Base-by-base conservation (phyloP, 352 stramenopile species). In the Blastocystis sp. region DNA sequence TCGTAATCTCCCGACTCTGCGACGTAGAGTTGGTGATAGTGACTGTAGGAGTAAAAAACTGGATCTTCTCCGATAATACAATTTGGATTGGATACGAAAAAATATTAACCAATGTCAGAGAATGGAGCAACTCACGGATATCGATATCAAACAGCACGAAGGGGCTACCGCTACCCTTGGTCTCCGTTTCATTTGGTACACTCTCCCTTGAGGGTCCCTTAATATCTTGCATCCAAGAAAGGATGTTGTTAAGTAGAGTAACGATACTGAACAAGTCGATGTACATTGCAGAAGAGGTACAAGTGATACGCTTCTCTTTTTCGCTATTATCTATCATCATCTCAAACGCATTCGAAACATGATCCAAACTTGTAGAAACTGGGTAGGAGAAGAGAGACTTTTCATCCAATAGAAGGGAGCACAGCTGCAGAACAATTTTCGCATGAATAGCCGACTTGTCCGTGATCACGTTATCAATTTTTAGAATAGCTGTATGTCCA, bases 131-230 rank as follows among this genome's bases (percentile, higher is more conserved):
- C 15, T 47, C 66, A 39, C 39, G 29, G 7, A 77, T 39, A 34
- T 77, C 50, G 66, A 77, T 53, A 55, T 77, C 29, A n/a, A 77
- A 77, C 29, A 55, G 34, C 3, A 77, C 18, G 13, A 56, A 77
- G 23, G 66, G 29, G 18, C 5, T 39, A 23, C 29, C 20, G 3
- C 56, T 45, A 26, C 23, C 20, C 43, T 39, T 26, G 18, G 56
- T 20, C 13, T 37, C n/a, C 0, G 9, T 66, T 37, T n/a, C 56
- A 66, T 15, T 37, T 9, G 56, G 18, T 23, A n/a, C 56, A 66
- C 18, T 37, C 18, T 13, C 9, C 4, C 29, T 20, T 59, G 26
- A 11, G 29, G 66, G 50, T 55, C 9, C 8, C 56, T 13, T 26
- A 55, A 3, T 56, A n/a, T 37, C 15, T 13, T 13, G 43, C 23